A percentile compares a stretch with the other conserved stretches of the same genome.
Conservation (phyloP, 257 asterid genomes). For the Solanum etuberosum region DNA sequence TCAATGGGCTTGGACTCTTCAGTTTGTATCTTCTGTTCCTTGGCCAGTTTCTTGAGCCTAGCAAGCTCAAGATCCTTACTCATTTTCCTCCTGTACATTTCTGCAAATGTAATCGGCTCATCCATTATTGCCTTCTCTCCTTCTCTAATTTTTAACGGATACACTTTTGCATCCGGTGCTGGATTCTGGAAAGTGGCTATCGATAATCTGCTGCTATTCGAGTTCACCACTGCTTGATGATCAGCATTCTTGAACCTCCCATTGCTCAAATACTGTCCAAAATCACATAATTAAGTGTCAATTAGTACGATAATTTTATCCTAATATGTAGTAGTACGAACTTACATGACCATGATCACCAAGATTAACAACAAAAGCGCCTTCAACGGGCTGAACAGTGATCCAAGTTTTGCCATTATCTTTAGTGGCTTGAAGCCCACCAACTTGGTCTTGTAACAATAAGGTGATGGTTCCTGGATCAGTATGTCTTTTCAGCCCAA, state of each 20-base stretch:
- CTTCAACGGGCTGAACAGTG: constrained; percentile 76
- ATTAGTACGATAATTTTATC: neutral
- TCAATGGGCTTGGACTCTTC: constrained; percentile 22
- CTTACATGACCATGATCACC: constrained; percentile 86
- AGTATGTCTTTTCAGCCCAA: constrained; percentile 79
- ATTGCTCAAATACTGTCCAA: constrained; percentile 59
- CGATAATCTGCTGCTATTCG: constrained; percentile 54
- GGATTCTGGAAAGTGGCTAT: constrained; percentile 87
- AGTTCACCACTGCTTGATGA: constrained; percentile 87
- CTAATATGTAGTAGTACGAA: neutral
- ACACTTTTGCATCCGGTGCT: constrained; percentile 56
- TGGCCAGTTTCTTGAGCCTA: constrained; percentile 46
- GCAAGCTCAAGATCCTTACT: constrained; percentile 60
- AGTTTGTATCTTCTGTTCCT: constrained; percentile 25
- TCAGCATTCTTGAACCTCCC: constrained; percentile 97
- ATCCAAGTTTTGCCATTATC: constrained; percentile 86
- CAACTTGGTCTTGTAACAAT: constrained; percentile 79
- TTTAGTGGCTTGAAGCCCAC: constrained; percentile 86
- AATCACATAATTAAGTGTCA: neutral
- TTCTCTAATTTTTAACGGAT: constrained; percentile 44
- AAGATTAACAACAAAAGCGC: constrained; percentile 85
- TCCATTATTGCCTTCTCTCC: constrained; percentile 47
- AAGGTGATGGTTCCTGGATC: constrained; percentile 90
- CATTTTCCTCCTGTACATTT: constrained; percentile 87
- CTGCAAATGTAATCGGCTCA: constrained; percentile 46